Percentiles rank a stretch among this genome's conserved stretches.
Evolutionary conservation across 805 yeast species (phyloP).

Genomic region (Grigorovia jiainica): DNA sequence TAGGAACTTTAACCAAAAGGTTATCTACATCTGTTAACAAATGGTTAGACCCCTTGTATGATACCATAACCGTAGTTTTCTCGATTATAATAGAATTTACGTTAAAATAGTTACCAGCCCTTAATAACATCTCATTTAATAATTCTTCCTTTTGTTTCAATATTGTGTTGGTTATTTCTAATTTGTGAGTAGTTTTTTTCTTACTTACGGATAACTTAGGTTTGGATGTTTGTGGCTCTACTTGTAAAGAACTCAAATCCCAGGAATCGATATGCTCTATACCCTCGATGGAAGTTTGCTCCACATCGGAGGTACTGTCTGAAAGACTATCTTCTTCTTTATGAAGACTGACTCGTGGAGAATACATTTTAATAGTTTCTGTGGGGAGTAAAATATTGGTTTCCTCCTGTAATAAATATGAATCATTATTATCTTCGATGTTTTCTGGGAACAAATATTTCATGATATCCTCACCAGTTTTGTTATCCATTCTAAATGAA

Average conservation of each 20-base stretch:
- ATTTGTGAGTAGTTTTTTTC: constrained; percentile 6
- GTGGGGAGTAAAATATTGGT: neutral
- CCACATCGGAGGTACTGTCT: neutral
- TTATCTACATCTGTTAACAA: constrained; percentile 50
- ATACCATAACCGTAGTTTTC: constrained; percentile 44
- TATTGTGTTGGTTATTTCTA: constrained; percentile 1
- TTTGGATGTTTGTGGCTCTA: neutral
- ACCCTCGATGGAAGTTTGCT: constrained; percentile 2
- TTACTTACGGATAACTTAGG: neutral
- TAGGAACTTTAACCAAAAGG: constrained; percentile 43
- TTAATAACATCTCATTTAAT: constrained; percentile 51
- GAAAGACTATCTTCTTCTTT: neutral
- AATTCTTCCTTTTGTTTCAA: constrained; percentile 2
- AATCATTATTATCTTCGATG: neutral
- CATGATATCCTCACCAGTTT: constrained; percentile 41
- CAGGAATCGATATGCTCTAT: constrained; percentile 11
- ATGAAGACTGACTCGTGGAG: neutral
- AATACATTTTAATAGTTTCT: neutral
- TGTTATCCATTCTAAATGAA: constrained; percentile 47
- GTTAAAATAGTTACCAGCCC: constrained; percentile 63
- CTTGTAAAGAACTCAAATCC: constrained; percentile 8
- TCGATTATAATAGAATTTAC: constrained; percentile 46
- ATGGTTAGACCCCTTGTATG: constrained; percentile 58
- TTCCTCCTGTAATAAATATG: too few relatives aligned
- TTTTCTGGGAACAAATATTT: constrained; percentile 37